Base-by-base conservation (phyloP, 2,329 filamentous ascomycete genomes). In the Hypomyces rosellus region DNA sequence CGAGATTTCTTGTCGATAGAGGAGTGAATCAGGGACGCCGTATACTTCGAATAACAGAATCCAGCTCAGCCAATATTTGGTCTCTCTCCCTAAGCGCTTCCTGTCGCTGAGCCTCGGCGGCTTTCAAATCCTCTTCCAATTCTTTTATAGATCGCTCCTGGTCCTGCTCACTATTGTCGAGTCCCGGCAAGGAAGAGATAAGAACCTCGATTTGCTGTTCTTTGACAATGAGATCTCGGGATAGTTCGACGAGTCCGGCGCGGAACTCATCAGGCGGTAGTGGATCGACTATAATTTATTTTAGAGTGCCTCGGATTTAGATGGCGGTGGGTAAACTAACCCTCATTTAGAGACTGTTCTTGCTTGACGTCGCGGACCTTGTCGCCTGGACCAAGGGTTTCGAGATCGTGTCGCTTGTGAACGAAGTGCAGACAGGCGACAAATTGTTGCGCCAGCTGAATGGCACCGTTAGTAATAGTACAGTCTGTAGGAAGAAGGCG, bases 151-250 rank as follows among this genome's bases (percentile, higher is more conserved):
- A 78, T 56, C 78, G 75, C 63, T 87, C 78, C 67, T 95, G 89
- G 61, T 90, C 85, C 55, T 79, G 75, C 65, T 92, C 86, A 61
- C 85, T 92, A 55, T 84, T 88, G 41, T 89, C 85, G 18, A 93
- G 72, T 0, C 89, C 89, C 0, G 89, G 89, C 2, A 95, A 74
- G 18, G 78, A 80, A 14, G 83, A 85, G 51, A 92, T 87, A 44
- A 93, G 71, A 41, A 81, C 75, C 65, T 93, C 88, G 54, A 93
- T 89, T 70, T 92, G 86, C 69, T 91, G 87, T 60, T 90, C 85
- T 62, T 91, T 89, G 51, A 87, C 66, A 51, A 92, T 84, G 22
- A 93, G 74, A 63, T 92, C 88, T 54, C 81, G 79, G 36, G 87
- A 86, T 48, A 93, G 74, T 65, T 92, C 88, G 53, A 82, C 74